A percentile compares a stretch with the other conserved stretches of the same genome.
phyloP scores from a whole-genome alignment of 2,329 filamentous ascomycete species.

The Cladorrhinum sp. region DNA sequence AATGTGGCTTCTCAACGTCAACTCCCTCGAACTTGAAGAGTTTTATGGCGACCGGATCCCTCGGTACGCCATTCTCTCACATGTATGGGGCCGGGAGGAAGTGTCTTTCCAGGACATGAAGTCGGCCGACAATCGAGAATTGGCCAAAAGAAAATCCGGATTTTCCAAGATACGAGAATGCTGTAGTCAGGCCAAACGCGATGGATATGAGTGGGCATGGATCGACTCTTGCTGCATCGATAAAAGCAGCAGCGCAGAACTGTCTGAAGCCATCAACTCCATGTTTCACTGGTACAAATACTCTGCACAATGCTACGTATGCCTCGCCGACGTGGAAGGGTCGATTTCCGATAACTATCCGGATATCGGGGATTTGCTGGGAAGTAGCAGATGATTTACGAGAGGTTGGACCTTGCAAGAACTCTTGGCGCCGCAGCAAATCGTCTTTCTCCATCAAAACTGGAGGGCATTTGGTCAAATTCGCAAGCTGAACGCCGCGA shows the following conservation, averaged over 20 bases:
- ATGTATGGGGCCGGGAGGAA: constrained; percentile 12
- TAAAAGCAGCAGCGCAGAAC: constrained; percentile 8
- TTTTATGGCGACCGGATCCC: background rate
- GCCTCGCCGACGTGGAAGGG: constrained; percentile 2
- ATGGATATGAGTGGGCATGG: constrained; percentile 4
- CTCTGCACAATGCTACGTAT: constrained; percentile 2
- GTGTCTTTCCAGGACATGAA: constrained; percentile 13
- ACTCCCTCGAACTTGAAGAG: background rate
- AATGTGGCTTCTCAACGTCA: background rate
- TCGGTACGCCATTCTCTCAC: constrained; percentile 10
- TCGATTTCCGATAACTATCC: too few species aligned
- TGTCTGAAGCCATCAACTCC: constrained; percentile 13
- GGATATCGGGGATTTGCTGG: background rate
- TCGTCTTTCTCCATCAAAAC: background rate
- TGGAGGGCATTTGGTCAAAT: background rate
- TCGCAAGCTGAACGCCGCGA: background rate
- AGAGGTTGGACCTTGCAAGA: constrained; percentile 1
- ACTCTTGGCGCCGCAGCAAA: background rate
- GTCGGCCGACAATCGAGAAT: background rate
- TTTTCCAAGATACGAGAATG: constrained; percentile 6
- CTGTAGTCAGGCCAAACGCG: background rate
- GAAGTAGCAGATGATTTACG: background rate
- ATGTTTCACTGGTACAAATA: background rate
- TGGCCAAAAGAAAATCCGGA: background rate
- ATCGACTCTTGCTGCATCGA: constrained; percentile 18